phyloP scores from a whole-genome alignment of 768 basidiomycete genomes.

The Trichaptum fuscoviolaceum region DNA sequence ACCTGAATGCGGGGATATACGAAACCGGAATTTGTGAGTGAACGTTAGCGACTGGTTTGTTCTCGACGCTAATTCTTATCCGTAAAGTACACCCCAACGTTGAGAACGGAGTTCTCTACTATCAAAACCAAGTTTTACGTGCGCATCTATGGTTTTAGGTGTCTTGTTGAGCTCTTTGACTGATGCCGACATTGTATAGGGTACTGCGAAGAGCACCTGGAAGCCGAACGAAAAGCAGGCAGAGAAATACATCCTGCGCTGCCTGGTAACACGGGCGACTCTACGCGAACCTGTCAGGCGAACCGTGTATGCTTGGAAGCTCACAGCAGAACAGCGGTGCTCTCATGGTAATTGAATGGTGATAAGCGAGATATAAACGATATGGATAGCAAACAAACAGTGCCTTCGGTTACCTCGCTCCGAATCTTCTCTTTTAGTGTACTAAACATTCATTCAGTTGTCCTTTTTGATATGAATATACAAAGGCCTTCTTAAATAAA shows the following conservation, averaged over 20 bases:
- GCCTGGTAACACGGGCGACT: background rate
- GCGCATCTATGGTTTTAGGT: background rate
- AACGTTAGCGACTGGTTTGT: background rate
- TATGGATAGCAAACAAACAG: too few relatives aligned
- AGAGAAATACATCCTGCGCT: background rate
- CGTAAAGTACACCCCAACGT: background rate
- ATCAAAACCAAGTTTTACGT: background rate
- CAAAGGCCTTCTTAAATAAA: background rate
- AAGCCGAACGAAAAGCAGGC: background rate
- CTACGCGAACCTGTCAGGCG: background rate
- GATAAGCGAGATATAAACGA: background rate
- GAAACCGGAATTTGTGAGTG: background rate
- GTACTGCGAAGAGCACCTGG: slow-evolving; percentile 1
- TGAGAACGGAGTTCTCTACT: slow-evolving; percentile 4
- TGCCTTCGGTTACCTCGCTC: too few relatives aligned
- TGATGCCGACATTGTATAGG: background rate
- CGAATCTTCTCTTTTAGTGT: too few relatives aligned
- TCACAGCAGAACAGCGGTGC: background rate
- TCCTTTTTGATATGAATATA: background rate
- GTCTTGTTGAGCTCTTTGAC: too few relatives aligned
- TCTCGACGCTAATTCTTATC: background rate
- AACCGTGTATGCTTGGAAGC: background rate
- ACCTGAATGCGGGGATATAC: slow-evolving; percentile 10
- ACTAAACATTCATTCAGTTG: too few relatives aligned
- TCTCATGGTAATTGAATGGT: background rate